These are phyloP conservation scores for Eremochloa ophiuroides DNA, from an alignment of 176 grass and related monocot species.

Conservation along the genomic window DNA sequence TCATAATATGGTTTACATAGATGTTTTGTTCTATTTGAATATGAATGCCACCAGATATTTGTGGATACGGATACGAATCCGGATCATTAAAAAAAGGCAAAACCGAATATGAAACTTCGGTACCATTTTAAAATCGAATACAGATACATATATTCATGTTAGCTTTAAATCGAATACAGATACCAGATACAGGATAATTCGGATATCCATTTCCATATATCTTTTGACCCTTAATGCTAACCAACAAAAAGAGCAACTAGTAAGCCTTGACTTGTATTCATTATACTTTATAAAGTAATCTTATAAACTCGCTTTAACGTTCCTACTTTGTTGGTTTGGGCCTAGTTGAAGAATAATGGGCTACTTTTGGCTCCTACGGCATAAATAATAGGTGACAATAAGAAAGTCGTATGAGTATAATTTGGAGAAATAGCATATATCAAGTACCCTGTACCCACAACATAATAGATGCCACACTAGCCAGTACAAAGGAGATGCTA, in stretches of 20 bases:
- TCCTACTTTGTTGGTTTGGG: conserved; percentile 11
- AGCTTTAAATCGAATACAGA: too few species aligned
- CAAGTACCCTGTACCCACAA: neutral
- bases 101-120: too few species aligned
- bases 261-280: neutral
- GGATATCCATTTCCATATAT: too few species aligned
- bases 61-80: too few species aligned
- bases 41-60: too few species aligned
- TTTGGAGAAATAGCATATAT: neutral
- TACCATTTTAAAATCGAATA: too few species aligned
- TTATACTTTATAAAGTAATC: neutral
- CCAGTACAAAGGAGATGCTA: neutral
- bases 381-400: conserved; percentile 4
- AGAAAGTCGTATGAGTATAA: neutral
- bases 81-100: too few species aligned
- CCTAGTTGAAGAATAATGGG: neutral
- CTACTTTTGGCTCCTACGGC: neutral
- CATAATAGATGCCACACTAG: neutral
- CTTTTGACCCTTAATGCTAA: too few species aligned
- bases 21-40: too few species aligned
- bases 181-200: too few species aligned
- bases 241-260: neutral
- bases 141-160: too few species aligned
- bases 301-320: neutral
- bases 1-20: too few species aligned